These are phyloP conservation scores for Hyphochytrium catenoides DNA, from an alignment of 352 stramenopile genomes.

Conservation along the genomic window DNA sequence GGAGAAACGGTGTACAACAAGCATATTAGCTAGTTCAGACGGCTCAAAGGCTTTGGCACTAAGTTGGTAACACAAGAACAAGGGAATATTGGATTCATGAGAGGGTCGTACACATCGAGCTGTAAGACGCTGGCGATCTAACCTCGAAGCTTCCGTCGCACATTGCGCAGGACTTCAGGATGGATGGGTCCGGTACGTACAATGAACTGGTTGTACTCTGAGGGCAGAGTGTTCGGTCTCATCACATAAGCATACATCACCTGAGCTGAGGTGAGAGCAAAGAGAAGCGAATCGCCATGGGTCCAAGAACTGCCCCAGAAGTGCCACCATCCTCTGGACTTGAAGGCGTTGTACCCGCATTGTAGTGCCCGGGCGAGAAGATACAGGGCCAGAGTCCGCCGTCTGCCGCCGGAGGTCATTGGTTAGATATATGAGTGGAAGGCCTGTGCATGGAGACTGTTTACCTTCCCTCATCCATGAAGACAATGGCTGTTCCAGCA, in stretches of 20 bases:
- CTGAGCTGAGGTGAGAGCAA: constrained; percentile 38
- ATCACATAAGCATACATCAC: constrained; percentile 66
- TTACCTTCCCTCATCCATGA: constrained; percentile 26
- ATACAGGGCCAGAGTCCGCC: constrained; percentile 50
- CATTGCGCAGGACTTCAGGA: constrained; percentile 27
- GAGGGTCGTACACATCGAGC: too few relatives aligned
- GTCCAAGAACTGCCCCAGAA: constrained; percentile 61
- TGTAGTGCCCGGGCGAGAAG: constrained; percentile 46
- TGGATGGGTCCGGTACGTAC: constrained; percentile 34
- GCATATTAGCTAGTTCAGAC: too few relatives aligned
- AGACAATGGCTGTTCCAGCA: constrained; percentile 27
- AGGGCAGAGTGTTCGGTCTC: constrained; percentile 28
- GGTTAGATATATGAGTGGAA: neutral
- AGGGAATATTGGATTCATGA: too few relatives aligned
- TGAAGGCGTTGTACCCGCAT: constrained; percentile 57
- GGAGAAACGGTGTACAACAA: too few relatives aligned
- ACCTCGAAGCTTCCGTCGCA: constrained; percentile 28
- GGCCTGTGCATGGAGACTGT: too few relatives aligned
- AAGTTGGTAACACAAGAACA: too few relatives aligned
- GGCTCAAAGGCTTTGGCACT: too few relatives aligned
- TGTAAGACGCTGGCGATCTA: too few relatives aligned
- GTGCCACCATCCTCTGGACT: constrained; percentile 42
- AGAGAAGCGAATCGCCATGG: constrained; percentile 47
- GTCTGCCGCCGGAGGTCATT: constrained; percentile 5
- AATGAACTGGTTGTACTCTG: constrained; percentile 58